Evolutionary conservation across 805 yeast species (phyloP), one percentile per base, ranked within the genome.

Genomic region (Groenewaldozyma salmanticensis): DNA sequence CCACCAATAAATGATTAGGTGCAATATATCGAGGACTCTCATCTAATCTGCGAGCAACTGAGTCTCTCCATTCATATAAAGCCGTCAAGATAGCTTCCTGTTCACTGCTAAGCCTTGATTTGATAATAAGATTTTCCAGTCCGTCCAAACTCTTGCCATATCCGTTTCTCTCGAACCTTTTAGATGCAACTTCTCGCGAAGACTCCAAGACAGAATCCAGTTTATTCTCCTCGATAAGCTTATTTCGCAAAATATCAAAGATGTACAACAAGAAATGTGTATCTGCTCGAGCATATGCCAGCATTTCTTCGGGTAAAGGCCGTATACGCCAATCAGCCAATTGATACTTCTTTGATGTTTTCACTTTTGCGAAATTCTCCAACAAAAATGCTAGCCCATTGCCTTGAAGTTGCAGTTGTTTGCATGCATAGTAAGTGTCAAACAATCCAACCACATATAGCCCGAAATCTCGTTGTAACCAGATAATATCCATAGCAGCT

Each of bases 401-500:
- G 53, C 78, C 80, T 4, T 94, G 86, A 44, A 87, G 72, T 0
- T 83, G 83, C n/a, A 92, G 65, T 13, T 74, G 75, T 46, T 74
- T 77, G 0, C 95, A 76, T 0, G 98, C 98, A 62, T 81, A 88
- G 58, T 72, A 90, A 0, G 98, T 92, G 60, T 92, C 99, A 59
- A 92, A 90, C 21, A 92, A 61, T 34, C 88, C 73, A 4, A 92
- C 98, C 4, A 92, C 65, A 53, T 92, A 92, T 6, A 92, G 60
- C 0, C 99, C 99, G 42, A 92, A 69, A 56, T 92, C 98, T 48
- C 97, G 70, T 64, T 92, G 99, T 27, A 92, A 67, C 99, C 99
- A 92, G 35, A 86, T 79, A 3, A 92, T 82, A 67, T 92, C 99
- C 95, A 86, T 87, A 51, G 76, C 79, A 0, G 98, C 95, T 46